A percentile compares a stretch with the other conserved stretches of the same genome.
Conservation (phyloP, 192 early-diverging fungal species). For the Coemansia sp. region DNA sequence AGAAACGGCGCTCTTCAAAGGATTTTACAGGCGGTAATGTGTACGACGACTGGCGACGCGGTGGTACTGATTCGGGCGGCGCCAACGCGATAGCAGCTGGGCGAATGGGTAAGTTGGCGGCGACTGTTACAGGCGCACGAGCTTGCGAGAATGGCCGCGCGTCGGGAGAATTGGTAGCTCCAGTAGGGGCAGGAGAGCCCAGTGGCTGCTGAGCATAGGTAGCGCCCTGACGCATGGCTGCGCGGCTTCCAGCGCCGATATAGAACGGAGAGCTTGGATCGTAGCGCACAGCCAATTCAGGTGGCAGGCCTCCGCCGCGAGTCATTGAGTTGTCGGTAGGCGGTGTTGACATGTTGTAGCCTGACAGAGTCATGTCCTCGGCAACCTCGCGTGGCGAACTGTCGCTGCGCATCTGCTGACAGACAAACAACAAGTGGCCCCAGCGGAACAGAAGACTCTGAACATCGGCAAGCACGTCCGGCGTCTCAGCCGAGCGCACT, state of each 20-base stretch:
- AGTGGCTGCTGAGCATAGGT: not conserved
- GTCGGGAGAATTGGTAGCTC: slow-evolving; percentile 16
- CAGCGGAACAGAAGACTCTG: slow-evolving; percentile 56
- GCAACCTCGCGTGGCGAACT: slow-evolving; percentile 8
- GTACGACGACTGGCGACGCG: slow-evolving; percentile 55
- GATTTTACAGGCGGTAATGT: slow-evolving; percentile 53
- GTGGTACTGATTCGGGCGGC: slow-evolving; percentile 32
- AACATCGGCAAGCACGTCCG: slow-evolving; percentile 17
- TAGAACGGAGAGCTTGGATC: slow-evolving; percentile 1
- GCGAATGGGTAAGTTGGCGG: slow-evolving; percentile 31
- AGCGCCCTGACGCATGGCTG: slow-evolving; percentile 3
- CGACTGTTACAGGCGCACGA: slow-evolving; percentile 51
- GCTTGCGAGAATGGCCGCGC: slow-evolving; percentile 49
- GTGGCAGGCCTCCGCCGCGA: slow-evolving; percentile 5
- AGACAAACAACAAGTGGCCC: slow-evolving; percentile 56
- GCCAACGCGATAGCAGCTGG: slow-evolving; percentile 6
- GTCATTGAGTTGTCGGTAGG: slow-evolving; percentile 23
- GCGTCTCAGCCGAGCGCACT: slow-evolving; percentile 18
- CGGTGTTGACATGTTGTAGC: slow-evolving; percentile 49
- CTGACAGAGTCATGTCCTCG: slow-evolving; percentile 26
- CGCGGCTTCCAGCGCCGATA: slow-evolving; percentile 1
- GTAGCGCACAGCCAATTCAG: slow-evolving; percentile 11
- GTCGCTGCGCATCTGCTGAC: slow-evolving; percentile 50
- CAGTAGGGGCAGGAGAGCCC: slow-evolving; percentile 8
- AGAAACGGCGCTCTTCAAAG: slow-evolving; percentile 56